Conservation (phyloP, 2,329 filamentous ascomycete species). For the Ceratocystis alfenasii region DNA sequence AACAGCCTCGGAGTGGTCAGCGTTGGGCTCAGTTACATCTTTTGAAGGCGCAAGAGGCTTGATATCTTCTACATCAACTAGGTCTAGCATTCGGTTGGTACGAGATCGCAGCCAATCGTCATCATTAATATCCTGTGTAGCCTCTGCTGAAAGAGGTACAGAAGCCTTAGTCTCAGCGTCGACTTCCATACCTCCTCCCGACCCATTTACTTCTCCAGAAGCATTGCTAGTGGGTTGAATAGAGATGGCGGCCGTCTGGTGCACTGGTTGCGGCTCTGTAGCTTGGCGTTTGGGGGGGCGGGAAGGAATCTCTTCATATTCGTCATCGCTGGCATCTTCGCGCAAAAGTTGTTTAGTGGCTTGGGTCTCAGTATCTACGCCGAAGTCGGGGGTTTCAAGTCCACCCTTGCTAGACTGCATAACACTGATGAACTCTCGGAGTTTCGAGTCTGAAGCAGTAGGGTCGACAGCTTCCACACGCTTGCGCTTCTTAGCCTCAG, state of each 20-base stretch:
- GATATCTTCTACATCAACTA: conserved; percentile 62
- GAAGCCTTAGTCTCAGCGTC: conserved; percentile 14
- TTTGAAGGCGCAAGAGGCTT: conserved; percentile 19
- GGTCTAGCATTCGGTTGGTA: conserved; percentile 73
- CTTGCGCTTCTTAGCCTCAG: conserved; percentile 55
- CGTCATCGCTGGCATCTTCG: conserved; percentile 56
- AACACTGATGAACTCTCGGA: conserved; percentile 74
- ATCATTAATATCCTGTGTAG: conserved; percentile 48
- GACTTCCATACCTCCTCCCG: conserved; percentile 10
- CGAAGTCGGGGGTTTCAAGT: conserved; percentile 20
- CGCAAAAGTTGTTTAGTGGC: conserved; percentile 30
- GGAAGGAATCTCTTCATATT: conserved; percentile 56
- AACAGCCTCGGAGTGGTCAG: not conserved
- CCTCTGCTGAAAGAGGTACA: conserved; percentile 21
- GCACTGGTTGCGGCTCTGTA: conserved; percentile 17
- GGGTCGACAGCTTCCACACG: conserved; percentile 42
- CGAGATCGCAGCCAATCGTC: conserved; percentile 84
- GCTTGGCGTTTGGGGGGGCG: conserved; percentile 25
- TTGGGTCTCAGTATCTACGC: conserved; percentile 2
- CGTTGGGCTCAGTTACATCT: too few relatives aligned
- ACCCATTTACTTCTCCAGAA: conserved; percentile 52
- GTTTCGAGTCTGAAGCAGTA: conserved; percentile 54
- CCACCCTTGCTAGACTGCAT: conserved; percentile 46
- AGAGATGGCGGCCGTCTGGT: not conserved
- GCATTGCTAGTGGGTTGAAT: conserved; percentile 30